These are phyloP conservation scores for Epithele typhae DNA, from an alignment of 768 basidiomycete species.

Conservation along the genomic window DNA sequence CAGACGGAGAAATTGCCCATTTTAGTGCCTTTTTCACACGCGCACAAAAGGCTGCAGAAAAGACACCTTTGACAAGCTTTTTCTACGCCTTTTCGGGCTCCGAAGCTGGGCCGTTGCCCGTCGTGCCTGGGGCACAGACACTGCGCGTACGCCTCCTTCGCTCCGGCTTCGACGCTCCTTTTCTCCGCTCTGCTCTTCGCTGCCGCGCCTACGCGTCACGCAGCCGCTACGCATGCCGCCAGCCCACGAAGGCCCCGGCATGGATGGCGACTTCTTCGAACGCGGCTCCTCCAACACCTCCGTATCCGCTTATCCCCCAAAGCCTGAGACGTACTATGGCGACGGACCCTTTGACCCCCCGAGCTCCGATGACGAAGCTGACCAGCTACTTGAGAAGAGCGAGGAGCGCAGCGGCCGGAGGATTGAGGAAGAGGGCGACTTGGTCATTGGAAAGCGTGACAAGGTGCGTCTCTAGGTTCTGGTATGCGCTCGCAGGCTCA, in stretches of 20 bases:
- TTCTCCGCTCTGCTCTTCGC: neutral
- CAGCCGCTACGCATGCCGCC: neutral
- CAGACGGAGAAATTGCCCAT: too few relatives aligned
- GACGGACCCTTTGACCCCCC: constrained; percentile 77
- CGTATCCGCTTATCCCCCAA: constrained; percentile 2
- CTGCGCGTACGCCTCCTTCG: too few relatives aligned
- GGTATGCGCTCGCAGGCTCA: constrained; percentile 19
- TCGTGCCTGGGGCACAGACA: too few relatives aligned
- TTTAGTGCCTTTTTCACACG: too few relatives aligned
- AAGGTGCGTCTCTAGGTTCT: constrained; percentile 28
- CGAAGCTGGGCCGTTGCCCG: too few relatives aligned
- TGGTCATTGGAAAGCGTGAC: constrained; percentile 30
- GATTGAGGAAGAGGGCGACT: constrained; percentile 24
- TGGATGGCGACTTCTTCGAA: constrained; percentile 7
- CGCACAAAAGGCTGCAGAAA: too few relatives aligned
- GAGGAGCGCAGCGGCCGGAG: constrained; percentile 26
- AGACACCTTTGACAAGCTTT: too few relatives aligned
- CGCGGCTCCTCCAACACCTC: constrained; percentile 3
- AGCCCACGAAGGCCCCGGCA: constrained; percentile 8
- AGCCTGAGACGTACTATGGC: constrained; percentile 52
- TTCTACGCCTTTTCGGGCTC: too few relatives aligned
- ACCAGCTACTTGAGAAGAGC: constrained; percentile 47
- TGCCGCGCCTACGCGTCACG: too few relatives aligned
- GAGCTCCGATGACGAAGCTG: constrained; percentile 73
- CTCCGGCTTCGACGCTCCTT: neutral